phyloP scores from a whole-genome alignment of 495 filamentous ascomycete genomes.

The Amphirosellinia nigrospora region DNA sequence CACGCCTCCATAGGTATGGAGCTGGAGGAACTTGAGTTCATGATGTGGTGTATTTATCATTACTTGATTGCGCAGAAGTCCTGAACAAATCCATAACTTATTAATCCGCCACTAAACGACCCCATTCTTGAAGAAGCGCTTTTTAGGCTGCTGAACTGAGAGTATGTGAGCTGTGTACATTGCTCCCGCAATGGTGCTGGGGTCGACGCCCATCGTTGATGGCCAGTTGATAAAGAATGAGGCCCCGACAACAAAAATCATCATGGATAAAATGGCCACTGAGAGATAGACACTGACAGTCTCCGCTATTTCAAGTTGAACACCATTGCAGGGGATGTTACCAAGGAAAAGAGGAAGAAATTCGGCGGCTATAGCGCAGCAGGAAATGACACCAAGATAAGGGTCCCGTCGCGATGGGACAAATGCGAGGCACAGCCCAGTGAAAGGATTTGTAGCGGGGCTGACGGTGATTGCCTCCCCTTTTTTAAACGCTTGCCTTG shows the following conservation, averaged over 20 bases:
- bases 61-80: neutral
- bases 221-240: conserved; percentile 43
- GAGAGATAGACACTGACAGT: conserved; percentile 36
- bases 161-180: conserved; percentile 36
- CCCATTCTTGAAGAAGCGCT: conserved; percentile 10
- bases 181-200: conserved; percentile 40
- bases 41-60: neutral
- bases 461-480: conserved; percentile 30
- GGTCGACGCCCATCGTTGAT: conserved; percentile 39
- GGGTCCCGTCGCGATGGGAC: conserved; percentile 31
- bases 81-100: neutral
- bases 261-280: conserved; percentile 33
- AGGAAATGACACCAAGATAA: conserved; percentile 37
- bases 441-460: conserved; percentile 40
- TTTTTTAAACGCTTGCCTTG: conserved; percentile 26
- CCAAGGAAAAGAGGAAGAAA: conserved; percentile 41
- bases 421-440: conserved; percentile 32
- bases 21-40: neutral
- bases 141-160: conserved; percentile 16
- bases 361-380: conserved; percentile 36
- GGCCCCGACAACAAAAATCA: conserved; percentile 37
- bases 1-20: neutral
- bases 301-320: conserved; percentile 34
- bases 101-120: neutral
- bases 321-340: conserved; percentile 38